Evolutionary conservation across 2,329 filamentous ascomycete species (phyloP), one percentile per base, ranked within the genome.

Genomic region (Cladosporium sp.): DNA sequence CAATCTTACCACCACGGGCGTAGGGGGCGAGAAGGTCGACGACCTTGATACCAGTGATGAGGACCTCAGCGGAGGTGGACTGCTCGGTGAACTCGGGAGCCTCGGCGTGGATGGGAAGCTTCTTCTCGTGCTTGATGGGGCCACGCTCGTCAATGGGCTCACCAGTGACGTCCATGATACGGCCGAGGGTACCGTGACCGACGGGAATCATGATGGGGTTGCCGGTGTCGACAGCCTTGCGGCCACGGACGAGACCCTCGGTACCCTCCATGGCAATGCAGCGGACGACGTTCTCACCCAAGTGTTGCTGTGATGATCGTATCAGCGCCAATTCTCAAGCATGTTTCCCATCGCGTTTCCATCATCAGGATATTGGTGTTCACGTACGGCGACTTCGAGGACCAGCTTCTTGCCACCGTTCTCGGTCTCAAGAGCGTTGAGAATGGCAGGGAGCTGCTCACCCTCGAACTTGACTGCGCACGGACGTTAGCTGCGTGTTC

Each of bases 251-350:
- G 72, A 99, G 91, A 94, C 94, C 94, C 85, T 97, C 94, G 77
- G 93, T 99, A 95, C 93, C 94, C 82, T 99, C 94, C 94, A 99
- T 99, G 82, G 94, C 94, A 96, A 99, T 99, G 81, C 91, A 96
- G 80, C 94, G 88, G 79, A 99, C 94, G 76, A 97, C 90, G 84
- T 91, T 96, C 85, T 99, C 90, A 83, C 94, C 94, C 80, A 99
- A 83, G 87, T 97, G 94, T 97, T 99, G 94, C 92, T 97, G 72
- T 69, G 52, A 58, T 55, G 45, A 56, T 22, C 58, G 40, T 50
- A 56, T 61, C 54, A 59, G 55, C 47, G 55, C 55, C 47, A 51
- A 34, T 43, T 58, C 55, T 51, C 47, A 25, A 30, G 25, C 11
- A 40, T 22, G 39, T 17, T 34, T 51, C 55, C 45, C 52, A 45